phyloP scores from a whole-genome alignment of 75 land plant species.

The Picea glauca region DNA sequence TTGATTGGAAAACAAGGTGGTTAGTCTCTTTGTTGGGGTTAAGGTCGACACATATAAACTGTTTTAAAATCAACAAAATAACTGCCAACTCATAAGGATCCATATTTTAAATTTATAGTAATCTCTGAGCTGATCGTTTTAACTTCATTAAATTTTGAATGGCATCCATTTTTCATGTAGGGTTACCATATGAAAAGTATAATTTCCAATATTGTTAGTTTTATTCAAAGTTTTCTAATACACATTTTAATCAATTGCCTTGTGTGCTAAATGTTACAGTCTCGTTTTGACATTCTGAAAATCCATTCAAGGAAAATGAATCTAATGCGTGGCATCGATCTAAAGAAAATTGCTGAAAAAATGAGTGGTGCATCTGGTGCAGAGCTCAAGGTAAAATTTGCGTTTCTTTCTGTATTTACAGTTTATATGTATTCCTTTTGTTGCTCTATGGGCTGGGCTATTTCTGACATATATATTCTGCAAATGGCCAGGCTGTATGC shows the following conservation, averaged over 20 bases:
- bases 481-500: constrained; percentile 74
- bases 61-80: too few species aligned
- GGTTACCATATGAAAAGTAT: not conserved
- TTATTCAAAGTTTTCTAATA: not conserved
- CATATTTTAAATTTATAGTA: too few species aligned
- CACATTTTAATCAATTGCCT: not conserved
- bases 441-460: not conserved
- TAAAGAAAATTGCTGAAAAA: constrained; percentile 96
- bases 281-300: constrained; percentile 85
- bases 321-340: constrained; percentile 93
- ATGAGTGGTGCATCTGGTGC: constrained; percentile 99
- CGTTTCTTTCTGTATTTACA: not conserved
- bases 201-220: not conserved
- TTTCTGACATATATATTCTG: not conserved
- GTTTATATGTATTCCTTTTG: not conserved
- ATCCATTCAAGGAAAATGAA: constrained; percentile 97
- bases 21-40: too few species aligned
- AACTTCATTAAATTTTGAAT: not conserved
- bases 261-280: constrained; percentile 26
- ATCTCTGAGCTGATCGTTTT: not conserved
- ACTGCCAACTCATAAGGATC: too few species aligned
- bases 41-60: too few species aligned
- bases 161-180: too few species aligned
- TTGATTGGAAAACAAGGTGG: not conserved
- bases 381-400: constrained; percentile 73